Base-by-base conservation (phyloP, 257 asterid genomes). In the Cruciata laevipes region DNA sequence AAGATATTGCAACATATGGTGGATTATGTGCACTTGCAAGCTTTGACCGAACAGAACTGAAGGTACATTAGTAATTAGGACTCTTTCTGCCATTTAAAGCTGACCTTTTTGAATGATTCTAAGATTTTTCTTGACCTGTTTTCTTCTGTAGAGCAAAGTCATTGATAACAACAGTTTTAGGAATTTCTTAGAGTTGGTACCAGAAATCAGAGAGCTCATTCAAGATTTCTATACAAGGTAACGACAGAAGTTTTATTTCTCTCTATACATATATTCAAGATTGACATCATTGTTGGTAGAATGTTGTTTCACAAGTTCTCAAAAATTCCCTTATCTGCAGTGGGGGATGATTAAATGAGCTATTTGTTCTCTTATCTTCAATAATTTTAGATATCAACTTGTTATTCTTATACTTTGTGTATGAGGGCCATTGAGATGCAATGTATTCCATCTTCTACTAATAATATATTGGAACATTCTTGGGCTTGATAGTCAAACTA, bases 1-100 rank as follows among this genome's bases (percentile, higher is more conserved):
- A 94, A 82, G 99, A 94, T 83, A 82, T 90, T 77, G 99, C 99
- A 31, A 94, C 99, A 55, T 94, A 94, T 66, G 99, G 97, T 73
- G 93, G 97, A 68, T 89, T 94, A 63, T 94, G 99, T 71, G 98
- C 97, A 60, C 97, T 94, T 68, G 96, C 99, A 77, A 94, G 88
- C 77, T 94, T 94, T 80, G 97, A 94, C 71, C 91, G 98, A 18
- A 80, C 95, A 25, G 99, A 94, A 74, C 79, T 94, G 74, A 94
- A 94, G 98, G 99, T 77, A 67, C 81, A 68, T 24, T 57, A 31
- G 59, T 38, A 31, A 10, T 62, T 27, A 27, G 30, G 30, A 27
- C 57, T 66, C 57, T n/a, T 56, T 55, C 44, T 37, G 59, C 49
- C 16, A 56, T 69, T 1, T 21, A 16, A 52, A 49, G 35, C 49